These are phyloP conservation scores for Amanita pseudoporphyria DNA, from an alignment of 768 basidiomycete genomes.

Conservation along the genomic window DNA sequence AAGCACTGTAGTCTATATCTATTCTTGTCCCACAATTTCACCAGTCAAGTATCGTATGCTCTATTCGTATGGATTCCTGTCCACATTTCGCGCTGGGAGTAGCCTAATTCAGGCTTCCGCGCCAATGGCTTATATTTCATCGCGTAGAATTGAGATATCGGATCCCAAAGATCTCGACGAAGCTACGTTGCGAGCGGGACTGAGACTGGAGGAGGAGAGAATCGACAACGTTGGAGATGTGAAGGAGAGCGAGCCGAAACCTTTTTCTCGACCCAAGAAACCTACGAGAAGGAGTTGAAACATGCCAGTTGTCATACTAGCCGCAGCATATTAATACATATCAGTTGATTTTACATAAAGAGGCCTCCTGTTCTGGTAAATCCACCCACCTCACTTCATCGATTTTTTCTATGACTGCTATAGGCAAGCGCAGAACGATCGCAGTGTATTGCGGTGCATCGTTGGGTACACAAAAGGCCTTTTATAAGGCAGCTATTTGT, in stretches of 20 bases:
- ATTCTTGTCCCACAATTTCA: constrained; percentile 77
- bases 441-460: constrained; percentile 84
- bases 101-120: constrained; percentile 34
- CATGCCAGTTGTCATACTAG: no score
- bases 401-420: background rate
- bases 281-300: constrained; percentile 39
- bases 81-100: constrained; percentile 49
- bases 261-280: constrained; percentile 64
- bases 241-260: constrained; percentile 22
- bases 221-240: background rate
- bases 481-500: constrained; percentile 62
- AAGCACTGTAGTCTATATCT: constrained; percentile 63
- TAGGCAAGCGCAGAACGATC: constrained; percentile 28
- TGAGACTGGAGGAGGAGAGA: constrained; percentile 26
- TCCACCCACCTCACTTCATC: background rate
- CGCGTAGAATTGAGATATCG: constrained; percentile 76
- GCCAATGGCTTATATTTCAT: constrained; percentile 29
- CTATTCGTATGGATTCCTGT: constrained; percentile 63
- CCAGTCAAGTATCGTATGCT: constrained; percentile 85
- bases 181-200: constrained; percentile 46
- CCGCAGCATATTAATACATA: background rate
- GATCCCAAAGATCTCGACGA: constrained; percentile 67
- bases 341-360: no score
- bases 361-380: no score
- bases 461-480: constrained; percentile 51